Percentiles rank a stretch among this genome's conserved stretches.
phyloP scores from a whole-genome alignment of 345 rosid genomes.

The Litchi chinensis region DNA sequence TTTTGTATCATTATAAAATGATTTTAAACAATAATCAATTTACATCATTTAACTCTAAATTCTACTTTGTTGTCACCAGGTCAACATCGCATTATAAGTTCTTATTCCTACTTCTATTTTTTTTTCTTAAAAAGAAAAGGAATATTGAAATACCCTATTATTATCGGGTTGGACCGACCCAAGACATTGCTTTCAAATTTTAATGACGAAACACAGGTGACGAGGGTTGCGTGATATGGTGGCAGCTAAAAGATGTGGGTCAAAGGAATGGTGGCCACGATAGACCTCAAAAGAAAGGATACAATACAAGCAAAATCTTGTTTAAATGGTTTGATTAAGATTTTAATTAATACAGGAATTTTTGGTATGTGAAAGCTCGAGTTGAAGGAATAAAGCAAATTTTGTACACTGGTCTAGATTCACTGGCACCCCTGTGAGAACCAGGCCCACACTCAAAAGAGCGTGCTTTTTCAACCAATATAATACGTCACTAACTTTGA shows the following conservation, averaged over 20 bases:
- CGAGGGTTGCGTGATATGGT: neutral
- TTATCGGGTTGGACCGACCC: neutral
- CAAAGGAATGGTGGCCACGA: slow-evolving; percentile 9
- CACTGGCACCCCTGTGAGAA: slow-evolving; percentile 1
- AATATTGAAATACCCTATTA: no score
- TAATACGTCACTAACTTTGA: neutral
- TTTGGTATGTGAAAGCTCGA: slow-evolving; percentile 19
- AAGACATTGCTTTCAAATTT: neutral
- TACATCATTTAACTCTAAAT: no score
- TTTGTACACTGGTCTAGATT: neutral
- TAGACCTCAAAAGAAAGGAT: neutral
- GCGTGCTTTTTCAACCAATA: neutral
- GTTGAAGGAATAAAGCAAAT: neutral
- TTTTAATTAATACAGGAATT: neutral
- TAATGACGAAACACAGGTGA: slow-evolving; percentile 6
- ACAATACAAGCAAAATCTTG: neutral
- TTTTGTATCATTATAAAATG: no score
- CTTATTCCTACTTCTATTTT: no score
- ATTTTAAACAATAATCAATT: no score
- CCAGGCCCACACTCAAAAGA: neutral
- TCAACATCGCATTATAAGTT: no score
- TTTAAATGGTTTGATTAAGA: neutral
- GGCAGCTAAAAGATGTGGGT: neutral
- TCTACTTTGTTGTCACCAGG: no score
- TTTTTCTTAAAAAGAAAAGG: no score